Percentiles rank a stretch among this genome's conserved stretches.
Evolutionary conservation across 192 early-diverging fungal species (phyloP).

Genomic region (Mortierella antarctica): DNA sequence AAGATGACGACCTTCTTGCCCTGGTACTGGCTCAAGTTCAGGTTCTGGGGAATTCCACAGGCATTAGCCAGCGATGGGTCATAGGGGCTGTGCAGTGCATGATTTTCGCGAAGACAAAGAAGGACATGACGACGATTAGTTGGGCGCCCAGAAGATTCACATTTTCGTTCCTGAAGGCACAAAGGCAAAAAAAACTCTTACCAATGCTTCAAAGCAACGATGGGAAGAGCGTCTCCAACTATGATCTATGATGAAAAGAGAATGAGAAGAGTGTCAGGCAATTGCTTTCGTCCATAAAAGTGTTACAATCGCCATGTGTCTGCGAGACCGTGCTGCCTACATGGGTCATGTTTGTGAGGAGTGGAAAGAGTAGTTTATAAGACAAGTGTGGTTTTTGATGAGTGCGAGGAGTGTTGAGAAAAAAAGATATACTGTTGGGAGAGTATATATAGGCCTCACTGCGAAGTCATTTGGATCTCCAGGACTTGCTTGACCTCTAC

Average conservation of each 20-base stretch:
- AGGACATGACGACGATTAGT: background rate
- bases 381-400: too few species aligned
- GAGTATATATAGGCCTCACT: too few species aligned
- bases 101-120: background rate
- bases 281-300: too few species aligned
- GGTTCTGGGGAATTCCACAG: constrained; percentile 46
- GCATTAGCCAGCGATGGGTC: constrained; percentile 37
- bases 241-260: constrained; percentile 35
- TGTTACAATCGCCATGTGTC: too few species aligned
- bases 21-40: constrained; percentile 61
- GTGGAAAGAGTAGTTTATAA: too few species aligned
- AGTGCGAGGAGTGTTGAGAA: too few species aligned
- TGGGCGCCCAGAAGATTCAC: too few species aligned
- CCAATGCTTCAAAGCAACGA: constrained; percentile 65
- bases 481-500: too few species aligned
- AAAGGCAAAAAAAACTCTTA: constrained; percentile 1
- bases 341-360: too few species aligned
- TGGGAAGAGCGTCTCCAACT: constrained; percentile 66
- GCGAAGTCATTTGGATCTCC: too few species aligned
- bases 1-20: constrained; percentile 75
- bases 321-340: too few species aligned
- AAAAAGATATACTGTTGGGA: too few species aligned
- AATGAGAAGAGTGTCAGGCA: background rate
- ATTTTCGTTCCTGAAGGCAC: background rate
- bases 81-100: constrained; percentile 18